Evolutionary conservation across 2,329 filamentous ascomycete genomes (phyloP).

Genomic region (Botrytis fragariae): DNA sequence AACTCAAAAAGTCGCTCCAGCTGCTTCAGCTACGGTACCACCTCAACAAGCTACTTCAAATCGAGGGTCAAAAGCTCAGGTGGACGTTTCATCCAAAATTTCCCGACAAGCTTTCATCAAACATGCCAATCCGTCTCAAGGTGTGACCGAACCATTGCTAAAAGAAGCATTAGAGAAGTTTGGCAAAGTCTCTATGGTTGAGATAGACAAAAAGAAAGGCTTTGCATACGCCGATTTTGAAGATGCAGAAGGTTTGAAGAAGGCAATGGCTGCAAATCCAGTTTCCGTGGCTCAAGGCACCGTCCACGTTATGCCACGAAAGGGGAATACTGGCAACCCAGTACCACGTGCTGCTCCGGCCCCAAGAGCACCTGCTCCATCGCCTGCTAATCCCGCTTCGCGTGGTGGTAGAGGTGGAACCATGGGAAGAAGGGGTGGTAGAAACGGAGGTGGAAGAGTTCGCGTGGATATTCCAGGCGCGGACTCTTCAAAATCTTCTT

Average conservation of each 20-base stretch:
- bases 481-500: constrained; percentile 22
- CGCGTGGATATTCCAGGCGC: constrained; percentile 24
- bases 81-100: constrained; percentile 42
- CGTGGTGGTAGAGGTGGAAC: constrained; percentile 30
- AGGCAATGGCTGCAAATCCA: constrained; percentile 78
- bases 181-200: constrained; percentile 73
- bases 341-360: constrained; percentile 74
- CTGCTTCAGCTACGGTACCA: constrained; percentile 32
- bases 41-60: constrained; percentile 33
- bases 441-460: constrained; percentile 28
- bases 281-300: constrained; percentile 79
- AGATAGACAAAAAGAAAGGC: constrained; percentile 92
- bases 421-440: constrained; percentile 31
- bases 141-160: constrained; percentile 79
- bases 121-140: constrained; percentile 84
- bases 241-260: constrained; percentile 67
- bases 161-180: constrained; percentile 71
- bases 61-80: constrained; percentile 24
- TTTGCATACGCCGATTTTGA: constrained; percentile 92
- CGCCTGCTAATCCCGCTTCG: constrained; percentile 25
- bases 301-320: constrained; percentile 82
- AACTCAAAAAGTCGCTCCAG: constrained; percentile 24
- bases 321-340: constrained; percentile 77
- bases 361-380: constrained; percentile 40
- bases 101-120: constrained; percentile 73